These are phyloP conservation scores for Xylaria sp. DNA, from an alignment of 2,329 filamentous ascomycete genomes.

Conservation along the genomic window DNA sequence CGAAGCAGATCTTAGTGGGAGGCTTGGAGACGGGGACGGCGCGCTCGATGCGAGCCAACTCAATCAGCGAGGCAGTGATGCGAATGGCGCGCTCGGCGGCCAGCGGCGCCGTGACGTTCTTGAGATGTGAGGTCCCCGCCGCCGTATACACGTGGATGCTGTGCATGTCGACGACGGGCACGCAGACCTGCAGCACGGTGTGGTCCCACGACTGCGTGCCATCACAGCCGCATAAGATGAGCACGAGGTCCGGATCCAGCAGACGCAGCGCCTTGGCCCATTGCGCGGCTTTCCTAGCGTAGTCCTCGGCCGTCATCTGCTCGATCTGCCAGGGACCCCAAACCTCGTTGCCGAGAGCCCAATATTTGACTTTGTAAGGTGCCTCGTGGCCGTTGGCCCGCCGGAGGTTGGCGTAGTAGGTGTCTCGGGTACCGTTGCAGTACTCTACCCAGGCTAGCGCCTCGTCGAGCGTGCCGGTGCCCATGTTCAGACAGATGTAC, in stretches of 20 bases:
- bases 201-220: constrained; percentile 75
- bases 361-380: constrained; percentile 84
- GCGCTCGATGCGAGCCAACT: constrained; percentile 75
- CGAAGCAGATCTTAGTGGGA: constrained; percentile 76
- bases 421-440: constrained; percentile 79
- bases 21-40: constrained; percentile 63
- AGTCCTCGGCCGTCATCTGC: constrained; percentile 72
- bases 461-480: constrained; percentile 67
- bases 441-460: constrained; percentile 82
- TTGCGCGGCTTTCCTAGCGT: constrained; percentile 70
- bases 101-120: constrained; percentile 66
- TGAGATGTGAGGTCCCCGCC: constrained; percentile 51
- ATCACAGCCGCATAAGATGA: constrained; percentile 78
- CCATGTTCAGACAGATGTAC: constrained; percentile 81
- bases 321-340: constrained; percentile 72
- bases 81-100: constrained; percentile 77
- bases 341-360: constrained; percentile 80
- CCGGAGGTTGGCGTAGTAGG: constrained; percentile 81
- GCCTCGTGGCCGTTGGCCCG: constrained; percentile 75
- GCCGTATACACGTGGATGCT: constrained; percentile 81
- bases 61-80: constrained; percentile 70
- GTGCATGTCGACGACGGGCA: constrained; percentile 76
- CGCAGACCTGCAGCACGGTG: constrained; percentile 72
- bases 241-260: constrained; percentile 69
- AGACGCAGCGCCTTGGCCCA: constrained; percentile 76